phyloP scores from a whole-genome alignment of 768 basidiomycete genomes.

The Russula sp. region DNA sequence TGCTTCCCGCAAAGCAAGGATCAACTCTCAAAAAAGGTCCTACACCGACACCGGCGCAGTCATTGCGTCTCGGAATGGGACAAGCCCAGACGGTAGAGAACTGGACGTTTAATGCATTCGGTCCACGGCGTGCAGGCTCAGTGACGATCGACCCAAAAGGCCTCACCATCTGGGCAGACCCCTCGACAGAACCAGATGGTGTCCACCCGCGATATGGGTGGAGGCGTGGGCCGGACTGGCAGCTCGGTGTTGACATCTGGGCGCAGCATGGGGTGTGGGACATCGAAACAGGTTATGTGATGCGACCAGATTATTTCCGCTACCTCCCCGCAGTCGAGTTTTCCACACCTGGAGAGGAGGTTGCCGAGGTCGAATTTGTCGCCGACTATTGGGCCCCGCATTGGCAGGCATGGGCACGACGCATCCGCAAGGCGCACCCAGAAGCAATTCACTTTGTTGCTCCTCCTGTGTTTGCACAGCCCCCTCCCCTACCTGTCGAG shows the following conservation, averaged over 20 bases:
- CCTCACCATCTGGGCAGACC: conserved; percentile 66
- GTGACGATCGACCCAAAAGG: conserved; percentile 86
- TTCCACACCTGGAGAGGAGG: conserved; percentile 29
- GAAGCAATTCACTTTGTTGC: conserved; percentile 87
- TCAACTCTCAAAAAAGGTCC: conserved; percentile 81
- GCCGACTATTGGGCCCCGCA: conserved; percentile 77
- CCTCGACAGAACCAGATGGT: conserved; percentile 44
- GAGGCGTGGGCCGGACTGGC: conserved; percentile 66
- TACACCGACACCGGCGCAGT: conserved; percentile 79
- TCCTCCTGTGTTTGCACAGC: conserved; percentile 82
- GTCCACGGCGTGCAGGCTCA: conserved; percentile 65
- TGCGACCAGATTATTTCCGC: conserved; percentile 73
- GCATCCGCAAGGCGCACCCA: conserved; percentile 65
- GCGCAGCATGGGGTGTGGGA: conserved; percentile 91
- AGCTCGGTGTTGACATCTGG: conserved; percentile 78
- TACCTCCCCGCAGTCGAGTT: conserved; percentile 33
- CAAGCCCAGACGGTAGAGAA: conserved; percentile 72
- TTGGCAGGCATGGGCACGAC: conserved; percentile 46
- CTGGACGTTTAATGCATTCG: conserved; percentile 74
- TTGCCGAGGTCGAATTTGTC: conserved; percentile 55
- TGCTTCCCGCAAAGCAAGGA: conserved; percentile 60
- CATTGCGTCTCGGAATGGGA: conserved; percentile 85
- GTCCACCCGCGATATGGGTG: conserved; percentile 75
- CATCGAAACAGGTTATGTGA: conserved; percentile 53
- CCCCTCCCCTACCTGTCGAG: conserved; percentile 54